These are phyloP conservation scores for Globisporangium yorkense DNA, from an alignment of 352 stramenopile genomes.

Conservation along the genomic window DNA sequence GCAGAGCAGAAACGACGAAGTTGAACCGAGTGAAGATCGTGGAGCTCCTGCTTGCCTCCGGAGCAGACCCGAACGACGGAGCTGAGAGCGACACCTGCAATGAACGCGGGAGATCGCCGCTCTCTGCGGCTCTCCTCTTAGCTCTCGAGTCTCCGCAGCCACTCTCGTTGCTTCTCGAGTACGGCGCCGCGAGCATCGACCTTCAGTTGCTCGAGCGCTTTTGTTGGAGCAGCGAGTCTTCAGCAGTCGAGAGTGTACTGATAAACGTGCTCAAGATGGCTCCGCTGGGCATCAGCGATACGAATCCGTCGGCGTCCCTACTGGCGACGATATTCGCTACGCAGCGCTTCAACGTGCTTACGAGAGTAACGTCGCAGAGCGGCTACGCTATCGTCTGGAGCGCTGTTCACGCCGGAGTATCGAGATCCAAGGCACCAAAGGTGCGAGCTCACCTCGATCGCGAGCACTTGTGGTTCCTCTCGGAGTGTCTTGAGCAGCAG, in stretches of 20 bases:
- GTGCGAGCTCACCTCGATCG: slow-evolving; percentile 7
- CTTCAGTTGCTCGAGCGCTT: slow-evolving; percentile 11
- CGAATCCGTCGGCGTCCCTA: background rate
- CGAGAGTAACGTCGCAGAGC: background rate
- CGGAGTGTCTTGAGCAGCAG: background rate
- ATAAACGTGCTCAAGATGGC: background rate
- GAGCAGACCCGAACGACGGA: slow-evolving; percentile 14
- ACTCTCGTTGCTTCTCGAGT: slow-evolving; percentile 17
- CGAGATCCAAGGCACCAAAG: background rate
- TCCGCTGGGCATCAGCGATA: background rate
- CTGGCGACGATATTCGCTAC: slow-evolving; percentile 8
- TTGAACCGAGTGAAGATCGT: slow-evolving; percentile 18
- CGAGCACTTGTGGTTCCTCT: slow-evolving; percentile 26
- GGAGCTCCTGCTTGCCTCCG: slow-evolving; percentile 21
- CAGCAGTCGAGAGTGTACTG: background rate
- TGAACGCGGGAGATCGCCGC: background rate
- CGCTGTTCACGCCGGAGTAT: background rate
- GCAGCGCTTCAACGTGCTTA: slow-evolving; percentile 6
- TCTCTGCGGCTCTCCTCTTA: slow-evolving; percentile 22
- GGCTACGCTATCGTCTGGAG: background rate
- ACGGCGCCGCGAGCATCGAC: slow-evolving; percentile 19
- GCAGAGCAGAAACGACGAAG: background rate
- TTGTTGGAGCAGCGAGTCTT: slow-evolving; percentile 4
- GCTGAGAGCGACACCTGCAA: background rate
- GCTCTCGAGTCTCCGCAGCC: slow-evolving; percentile 7